Conservation (phyloP, 2,329 filamentous ascomycete genomes). For the Microdochium nivale region DNA sequence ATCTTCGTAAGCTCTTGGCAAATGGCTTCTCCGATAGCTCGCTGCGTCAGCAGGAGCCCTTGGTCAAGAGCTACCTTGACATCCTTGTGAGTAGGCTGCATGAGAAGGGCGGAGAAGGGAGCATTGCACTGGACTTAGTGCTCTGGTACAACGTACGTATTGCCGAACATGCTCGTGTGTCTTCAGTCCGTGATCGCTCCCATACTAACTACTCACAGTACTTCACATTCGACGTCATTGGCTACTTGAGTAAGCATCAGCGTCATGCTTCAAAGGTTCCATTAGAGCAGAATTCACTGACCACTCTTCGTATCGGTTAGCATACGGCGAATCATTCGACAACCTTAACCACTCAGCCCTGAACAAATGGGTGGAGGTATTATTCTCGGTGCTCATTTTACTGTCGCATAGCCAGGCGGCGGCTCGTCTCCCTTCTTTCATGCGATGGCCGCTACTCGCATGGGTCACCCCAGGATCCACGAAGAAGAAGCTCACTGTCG, state of each 20-base stretch:
- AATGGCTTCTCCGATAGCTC: conserved; percentile 19
- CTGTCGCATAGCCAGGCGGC: background rate
- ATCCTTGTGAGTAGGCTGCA: conserved; percentile 28
- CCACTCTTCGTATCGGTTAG: too few species aligned
- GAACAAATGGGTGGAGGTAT: background rate
- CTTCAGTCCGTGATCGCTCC: background rate
- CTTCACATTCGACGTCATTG: conserved; percentile 24
- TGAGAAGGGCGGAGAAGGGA: conserved; percentile 16
- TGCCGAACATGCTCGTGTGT: background rate
- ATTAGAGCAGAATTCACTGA: background rate
- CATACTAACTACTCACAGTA: conserved; percentile 8
- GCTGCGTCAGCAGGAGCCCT: conserved; percentile 19
- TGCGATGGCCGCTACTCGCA: background rate
- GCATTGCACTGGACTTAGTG: conserved; percentile 18
- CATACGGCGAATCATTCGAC: background rate
- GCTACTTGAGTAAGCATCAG: conserved; percentile 21
- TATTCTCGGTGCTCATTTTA: background rate
- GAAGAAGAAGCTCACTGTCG: too few species aligned
- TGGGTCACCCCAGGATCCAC: background rate
- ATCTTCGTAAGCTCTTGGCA: conserved; percentile 17
- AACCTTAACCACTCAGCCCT: background rate
- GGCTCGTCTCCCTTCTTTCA: background rate
- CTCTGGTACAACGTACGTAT: conserved; percentile 23
- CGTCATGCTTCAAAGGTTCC: background rate
- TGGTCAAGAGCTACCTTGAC: conserved; percentile 29